These are phyloP conservation scores for Termitomyces sp. DNA, from an alignment of 768 basidiomycete species.

Conservation along the genomic window DNA sequence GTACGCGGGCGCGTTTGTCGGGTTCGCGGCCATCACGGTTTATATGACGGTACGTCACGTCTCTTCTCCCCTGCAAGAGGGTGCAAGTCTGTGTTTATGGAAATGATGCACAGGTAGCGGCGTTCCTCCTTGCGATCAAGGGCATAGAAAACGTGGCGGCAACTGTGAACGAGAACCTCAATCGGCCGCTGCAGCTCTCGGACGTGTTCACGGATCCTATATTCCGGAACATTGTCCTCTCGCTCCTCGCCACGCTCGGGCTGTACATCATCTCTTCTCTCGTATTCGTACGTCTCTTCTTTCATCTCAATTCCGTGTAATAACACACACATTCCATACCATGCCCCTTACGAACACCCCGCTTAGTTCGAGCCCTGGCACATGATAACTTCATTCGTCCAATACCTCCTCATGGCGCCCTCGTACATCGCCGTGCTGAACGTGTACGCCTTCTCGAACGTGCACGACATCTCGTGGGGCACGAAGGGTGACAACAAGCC, in stretches of 20 bases:
- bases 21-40: conserved; percentile 87
- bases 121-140: conserved; percentile 80
- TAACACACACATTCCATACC: no score
- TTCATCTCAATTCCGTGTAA: neutral
- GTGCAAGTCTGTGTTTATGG: neutral
- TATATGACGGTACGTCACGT: conserved; percentile 77
- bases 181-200: conserved; percentile 41
- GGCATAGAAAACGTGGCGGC: conserved; percentile 59
- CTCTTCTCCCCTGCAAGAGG: no score
- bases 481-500: conserved; percentile 93
- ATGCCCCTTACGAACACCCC: neutral
- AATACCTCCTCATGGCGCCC: conserved; percentile 87
- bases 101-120: conserved; percentile 44
- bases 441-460: conserved; percentile 86
- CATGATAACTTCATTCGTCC: conserved; percentile 95
- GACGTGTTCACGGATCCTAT: conserved; percentile 74
- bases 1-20: conserved; percentile 80
- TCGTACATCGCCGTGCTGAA: conserved; percentile 93
- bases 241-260: conserved; percentile 82
- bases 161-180: conserved; percentile 17
- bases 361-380: conserved; percentile 93
- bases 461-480: conserved; percentile 92
- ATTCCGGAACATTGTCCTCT: conserved; percentile 83
- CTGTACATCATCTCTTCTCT: conserved; percentile 81
- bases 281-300: conserved; percentile 64